Conservation (phyloP, 2,329 filamentous ascomycete species). For the Penicillium sp. region DNA sequence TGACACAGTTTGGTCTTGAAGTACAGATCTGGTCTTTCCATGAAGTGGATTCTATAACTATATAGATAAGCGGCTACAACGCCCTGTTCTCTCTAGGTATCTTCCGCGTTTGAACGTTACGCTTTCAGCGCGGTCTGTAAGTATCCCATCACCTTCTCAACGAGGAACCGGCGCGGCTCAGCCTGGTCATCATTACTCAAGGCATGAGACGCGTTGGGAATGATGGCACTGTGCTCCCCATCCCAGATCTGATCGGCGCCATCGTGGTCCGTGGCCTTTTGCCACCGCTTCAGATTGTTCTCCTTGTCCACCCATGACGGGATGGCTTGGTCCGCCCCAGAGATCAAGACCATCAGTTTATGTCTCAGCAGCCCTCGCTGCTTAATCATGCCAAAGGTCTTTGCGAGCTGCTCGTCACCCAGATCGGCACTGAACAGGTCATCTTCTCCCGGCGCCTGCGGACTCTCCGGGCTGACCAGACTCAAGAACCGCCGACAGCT, state of each 20-base stretch:
- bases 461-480: slow-evolving; percentile 53
- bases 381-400: slow-evolving; percentile 60
- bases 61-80: no score
- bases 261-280: slow-evolving; percentile 35
- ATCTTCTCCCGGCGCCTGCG: slow-evolving; percentile 65
- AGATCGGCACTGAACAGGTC: slow-evolving; percentile 83
- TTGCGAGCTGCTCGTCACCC: slow-evolving; percentile 53
- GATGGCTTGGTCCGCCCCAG: slow-evolving; percentile 47
- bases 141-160: slow-evolving; percentile 30
- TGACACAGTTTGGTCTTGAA: no score
- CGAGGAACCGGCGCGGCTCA: slow-evolving; percentile 26
- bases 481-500: slow-evolving; percentile 58
- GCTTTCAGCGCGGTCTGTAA: slow-evolving; percentile 12
- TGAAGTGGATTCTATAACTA: no score
- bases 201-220: slow-evolving; percentile 42
- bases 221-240: slow-evolving; percentile 45
- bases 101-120: background rate
- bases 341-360: slow-evolving; percentile 49
- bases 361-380: slow-evolving; percentile 36
- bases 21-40: no score
- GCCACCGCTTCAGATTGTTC: slow-evolving; percentile 43
- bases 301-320: slow-evolving; percentile 50
- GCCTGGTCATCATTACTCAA: slow-evolving; percentile 38
- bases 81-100: no score
- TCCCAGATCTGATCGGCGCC: slow-evolving; percentile 46